These are phyloP conservation scores for Clathrospora elynae DNA, from an alignment of 2,329 filamentous ascomycete genomes.

Conservation along the genomic window DNA sequence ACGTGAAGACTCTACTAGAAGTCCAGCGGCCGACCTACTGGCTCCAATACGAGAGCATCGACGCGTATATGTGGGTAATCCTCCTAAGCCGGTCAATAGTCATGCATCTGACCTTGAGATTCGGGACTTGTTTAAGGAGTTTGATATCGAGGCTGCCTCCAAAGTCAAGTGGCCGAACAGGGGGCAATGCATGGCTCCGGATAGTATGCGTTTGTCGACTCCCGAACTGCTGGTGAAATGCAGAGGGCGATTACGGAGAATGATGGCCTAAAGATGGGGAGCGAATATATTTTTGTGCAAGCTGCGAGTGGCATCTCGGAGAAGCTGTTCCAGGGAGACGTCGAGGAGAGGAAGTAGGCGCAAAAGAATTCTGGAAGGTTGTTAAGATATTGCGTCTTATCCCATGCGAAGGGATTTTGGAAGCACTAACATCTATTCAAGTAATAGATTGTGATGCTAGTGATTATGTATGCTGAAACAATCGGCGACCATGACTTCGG, in stretches of 20 bases:
- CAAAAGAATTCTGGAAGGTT: no score
- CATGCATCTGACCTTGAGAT: slow-evolving; percentile 51
- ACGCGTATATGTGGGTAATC: slow-evolving; percentile 55
- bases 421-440: no score
- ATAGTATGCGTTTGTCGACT: slow-evolving; percentile 42
- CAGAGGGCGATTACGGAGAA: slow-evolving; percentile 24
- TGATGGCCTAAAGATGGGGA: slow-evolving; percentile 19
- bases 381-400: no score
- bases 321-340: no score
- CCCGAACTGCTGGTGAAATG: slow-evolving; percentile 30
- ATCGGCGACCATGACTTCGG: no score
- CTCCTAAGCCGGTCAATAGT: slow-evolving; percentile 52
- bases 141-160: slow-evolving; percentile 54
- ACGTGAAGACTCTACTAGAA: no score
- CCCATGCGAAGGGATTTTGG: no score
- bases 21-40: not conserved
- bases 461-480: no score
- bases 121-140: slow-evolving; percentile 52
- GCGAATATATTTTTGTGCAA: no score
- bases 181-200: slow-evolving; percentile 14
- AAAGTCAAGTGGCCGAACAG: slow-evolving; percentile 46
- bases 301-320: no score
- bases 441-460: no score
- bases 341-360: no score
- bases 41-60: slow-evolving; percentile 44